Conservation (phyloP, 148 eudicot genomes). For the Fagopyrum esculentum region DNA sequence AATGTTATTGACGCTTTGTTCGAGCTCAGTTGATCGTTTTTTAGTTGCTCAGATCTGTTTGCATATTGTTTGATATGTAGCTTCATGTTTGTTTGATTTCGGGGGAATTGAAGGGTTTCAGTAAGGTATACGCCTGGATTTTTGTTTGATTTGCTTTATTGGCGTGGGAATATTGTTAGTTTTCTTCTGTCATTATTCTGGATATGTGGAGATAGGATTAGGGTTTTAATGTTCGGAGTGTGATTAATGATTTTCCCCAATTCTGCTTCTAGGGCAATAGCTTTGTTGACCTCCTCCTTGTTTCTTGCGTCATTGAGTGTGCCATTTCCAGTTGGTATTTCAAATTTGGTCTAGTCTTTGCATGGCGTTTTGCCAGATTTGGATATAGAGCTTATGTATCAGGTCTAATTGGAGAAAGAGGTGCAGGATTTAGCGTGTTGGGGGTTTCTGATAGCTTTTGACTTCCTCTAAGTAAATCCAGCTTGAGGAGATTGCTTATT, state of each 20-base stretch:
- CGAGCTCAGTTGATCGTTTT: background rate
- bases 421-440: background rate
- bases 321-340: background rate
- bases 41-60: background rate
- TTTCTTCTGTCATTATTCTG: background rate
- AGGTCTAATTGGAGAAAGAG: background rate
- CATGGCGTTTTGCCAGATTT: background rate
- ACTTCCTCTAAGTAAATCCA: conserved; percentile 5
- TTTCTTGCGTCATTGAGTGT: background rate
- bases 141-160: background rate
- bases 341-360: background rate
- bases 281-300: background rate
- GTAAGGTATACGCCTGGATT: background rate
- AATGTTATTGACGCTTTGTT: background rate
- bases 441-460: background rate
- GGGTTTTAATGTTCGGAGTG: background rate
- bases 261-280: background rate
- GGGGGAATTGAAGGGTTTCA: conserved; percentile 4
- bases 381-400: background rate
- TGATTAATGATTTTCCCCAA: background rate
- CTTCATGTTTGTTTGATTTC: background rate
- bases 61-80: background rate
- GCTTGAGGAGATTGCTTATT: background rate
- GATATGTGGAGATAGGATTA: background rate
- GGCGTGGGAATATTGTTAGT: background rate